Evolutionary conservation across 2,329 filamentous ascomycete species (phyloP), one percentile per base, ranked within the genome.

Genomic region (Aureobasidium leucospermi): DNA sequence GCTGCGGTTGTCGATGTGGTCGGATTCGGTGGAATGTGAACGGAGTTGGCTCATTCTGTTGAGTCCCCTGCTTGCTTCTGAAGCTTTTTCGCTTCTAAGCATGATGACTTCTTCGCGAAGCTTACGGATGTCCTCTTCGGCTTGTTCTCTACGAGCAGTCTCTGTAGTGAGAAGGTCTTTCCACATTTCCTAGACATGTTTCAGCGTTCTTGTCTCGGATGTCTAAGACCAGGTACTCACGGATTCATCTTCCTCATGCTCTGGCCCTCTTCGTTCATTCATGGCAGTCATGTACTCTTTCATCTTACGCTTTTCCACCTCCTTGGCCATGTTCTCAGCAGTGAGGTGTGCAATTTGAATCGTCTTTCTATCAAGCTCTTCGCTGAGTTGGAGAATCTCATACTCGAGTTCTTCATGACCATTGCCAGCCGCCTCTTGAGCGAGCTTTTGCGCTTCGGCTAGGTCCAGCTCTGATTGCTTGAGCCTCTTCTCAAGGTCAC

Each of bases 101-200:
- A 67, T 61, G 6, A 89, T 87, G 3, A 95, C 76, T 69, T 99
- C 93, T 60, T 96, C 91, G 6, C 90, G 85, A 15, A 97, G 81
- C 66, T 82, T 85, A 64, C 86, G 86, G 66, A 92, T 92, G 65
- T 97, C 92, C 43, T 96, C 90, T 65, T 97, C 92, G 0, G 89
- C 85, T 72, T 96, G 89, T 73, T 96, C 93, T 60, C 93, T 85
- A 32, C 91, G 85, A 3, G 88, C 87, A 2, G 89, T 94, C 73
- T 99, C 94, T 64, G 94, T 90, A 69, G 96, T 90, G 29, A 96
- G 82, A 62, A 97, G 83, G 67, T 96, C 93, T 71, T 96, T 96
- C 87, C 90, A 96, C 73, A 96, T 93, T 63, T 95, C 90, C 70
- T 88, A 80, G 42, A 47, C 39, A 58, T 53, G n/a, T 62, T 38